A percentile compares a stretch with the other conserved stretches of the same genome.
Conservation (phyloP, 2,329 filamentous ascomycete species). For the Penicillium sp. region DNA sequence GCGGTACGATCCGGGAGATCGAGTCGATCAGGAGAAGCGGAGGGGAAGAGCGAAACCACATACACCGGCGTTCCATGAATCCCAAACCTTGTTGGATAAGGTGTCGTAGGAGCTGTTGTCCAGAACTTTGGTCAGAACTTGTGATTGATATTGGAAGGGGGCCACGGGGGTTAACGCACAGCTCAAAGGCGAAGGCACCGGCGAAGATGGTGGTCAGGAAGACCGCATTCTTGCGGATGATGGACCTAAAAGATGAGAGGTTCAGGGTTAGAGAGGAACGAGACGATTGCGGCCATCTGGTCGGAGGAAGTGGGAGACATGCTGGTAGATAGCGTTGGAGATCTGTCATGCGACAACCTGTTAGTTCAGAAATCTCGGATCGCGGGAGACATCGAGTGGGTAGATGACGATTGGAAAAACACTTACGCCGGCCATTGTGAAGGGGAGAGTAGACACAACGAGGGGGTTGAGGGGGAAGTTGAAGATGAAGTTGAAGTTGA, state of each 20-base stretch:
- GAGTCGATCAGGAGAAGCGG: slow-evolving; percentile 1
- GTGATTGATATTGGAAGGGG: slow-evolving; percentile 4
- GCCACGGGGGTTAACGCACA: slow-evolving; percentile 65
- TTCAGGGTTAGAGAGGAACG: slow-evolving; percentile 21
- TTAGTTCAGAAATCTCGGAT: slow-evolving; percentile 25
- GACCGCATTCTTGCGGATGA: slow-evolving; percentile 85
- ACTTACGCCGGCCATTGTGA: slow-evolving; percentile 60
- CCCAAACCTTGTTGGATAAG: slow-evolving; percentile 84
- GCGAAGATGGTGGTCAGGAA: slow-evolving; percentile 88
- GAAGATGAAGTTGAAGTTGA: slow-evolving; percentile 38
- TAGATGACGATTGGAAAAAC: not conserved
- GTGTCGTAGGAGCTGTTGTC: slow-evolving; percentile 76
- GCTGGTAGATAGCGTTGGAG: slow-evolving; percentile 64
- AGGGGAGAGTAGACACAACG: slow-evolving; percentile 12
- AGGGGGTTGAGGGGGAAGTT: slow-evolving; percentile 3
- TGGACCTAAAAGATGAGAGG: slow-evolving; percentile 59
- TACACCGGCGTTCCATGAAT: slow-evolving; percentile 89
- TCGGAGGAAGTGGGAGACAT: slow-evolving; percentile 43
- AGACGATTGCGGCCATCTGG: slow-evolving; percentile 21
- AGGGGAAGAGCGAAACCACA: slow-evolving; percentile 44
- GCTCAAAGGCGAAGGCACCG: slow-evolving; percentile 86
- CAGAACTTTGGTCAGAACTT: slow-evolving; percentile 23
- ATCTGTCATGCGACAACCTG: slow-evolving; percentile 45
- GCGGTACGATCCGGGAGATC: slow-evolving; percentile 4
- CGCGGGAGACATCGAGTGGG: slow-evolving; percentile 38